Percentiles rank a stretch among this genome's conserved stretches.
These are phyloP conservation scores for Xylaria sp. DNA, from an alignment of 2,329 filamentous ascomycete genomes.

Conservation along the genomic window DNA sequence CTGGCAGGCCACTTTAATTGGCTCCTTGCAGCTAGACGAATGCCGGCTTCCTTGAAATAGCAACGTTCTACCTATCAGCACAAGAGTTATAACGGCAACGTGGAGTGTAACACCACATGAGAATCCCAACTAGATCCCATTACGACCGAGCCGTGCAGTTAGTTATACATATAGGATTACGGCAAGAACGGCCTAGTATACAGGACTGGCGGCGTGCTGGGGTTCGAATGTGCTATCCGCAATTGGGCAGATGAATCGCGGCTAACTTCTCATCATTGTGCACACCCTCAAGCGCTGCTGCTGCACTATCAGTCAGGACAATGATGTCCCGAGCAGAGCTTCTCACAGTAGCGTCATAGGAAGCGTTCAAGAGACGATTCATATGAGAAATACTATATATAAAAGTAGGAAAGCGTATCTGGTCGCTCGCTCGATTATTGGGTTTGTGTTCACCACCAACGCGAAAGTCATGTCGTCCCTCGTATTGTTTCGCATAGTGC, in stretches of 20 bases:
- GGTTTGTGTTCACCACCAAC: slow-evolving; percentile 16
- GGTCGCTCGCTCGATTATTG: not conserved
- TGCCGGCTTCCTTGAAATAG: slow-evolving; percentile 26
- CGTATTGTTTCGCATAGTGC: not conserved
- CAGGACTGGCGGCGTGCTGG: slow-evolving; percentile 8
- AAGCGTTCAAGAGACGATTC: not conserved
- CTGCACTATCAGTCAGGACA: not conserved
- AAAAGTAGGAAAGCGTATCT: not conserved
- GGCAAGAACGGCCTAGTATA: slow-evolving; percentile 12
- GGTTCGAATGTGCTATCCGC: not conserved
- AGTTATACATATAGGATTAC: slow-evolving; percentile 7
- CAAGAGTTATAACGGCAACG: slow-evolving; percentile 22
- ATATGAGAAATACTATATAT: not conserved
- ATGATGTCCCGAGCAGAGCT: not conserved
- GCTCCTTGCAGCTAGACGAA: slow-evolving; percentile 11
- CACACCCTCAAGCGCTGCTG: not conserved
- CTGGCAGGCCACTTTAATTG: slow-evolving; percentile 11
- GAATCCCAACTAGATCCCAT: not conserved
- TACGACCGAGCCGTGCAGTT: slow-evolving; percentile 22
- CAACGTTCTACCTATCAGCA: slow-evolving; percentile 18
- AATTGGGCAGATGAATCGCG: slow-evolving; percentile 10
- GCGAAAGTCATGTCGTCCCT: slow-evolving; percentile 1
- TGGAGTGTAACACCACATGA: slow-evolving; percentile 23
- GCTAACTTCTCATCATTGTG: not conserved
- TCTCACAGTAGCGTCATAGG: not conserved